Evolutionary conservation across 2,329 filamentous ascomycete genomes (phyloP), one percentile per base, ranked within the genome.

Genomic region (Phialemonium atrogriseum): DNA sequence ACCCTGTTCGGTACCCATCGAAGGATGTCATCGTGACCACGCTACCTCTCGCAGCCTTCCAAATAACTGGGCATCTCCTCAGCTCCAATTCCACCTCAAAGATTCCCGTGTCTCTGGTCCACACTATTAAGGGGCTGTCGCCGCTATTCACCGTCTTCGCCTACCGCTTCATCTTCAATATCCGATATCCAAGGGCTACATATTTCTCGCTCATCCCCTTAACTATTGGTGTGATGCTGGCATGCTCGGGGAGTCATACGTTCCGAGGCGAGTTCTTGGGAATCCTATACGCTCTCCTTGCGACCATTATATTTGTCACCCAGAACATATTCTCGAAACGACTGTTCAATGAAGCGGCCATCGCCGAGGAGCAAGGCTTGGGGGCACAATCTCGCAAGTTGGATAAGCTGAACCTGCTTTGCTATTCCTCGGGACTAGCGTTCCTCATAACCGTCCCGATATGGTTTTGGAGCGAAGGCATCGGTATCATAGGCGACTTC

Each of bases 301-400:
- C 86, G n/a, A 86, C 91, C 7, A 66, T 96, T 34, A 82, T 96
- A 42, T 98, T 98, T 51, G 91, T 98, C 21, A 91, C 87, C 0
- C 91, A 98, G 53, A 98, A 98, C 52, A 98, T 98, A 35, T 94
- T 95, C 44, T 96, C 89, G 13, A 98, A 98, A 60, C 85, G 86
- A 43, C 77, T 98, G 8, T 98, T 98, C 67, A 98, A 95, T 55
- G 88, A 95, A 52, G 86, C 85, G 6, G 81, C 86, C 6, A 79
- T 79, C 36, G 84, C 85, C 3, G 89, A 95, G 58, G 76, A 79
- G 7, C 85, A 94, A 33, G 73, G 73, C 1, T 56, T 67, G 20
- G 68, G 71, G 1, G 59, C 68, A 10, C 71, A 73, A 34, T 73
- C 77, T 25, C 77, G 79, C 39, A 96, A 94, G 59, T 72, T 95